A percentile compares a stretch with the other conserved stretches of the same genome.
phyloP scores from a whole-genome alignment of 768 basidiomycete species.

The Mycena leptocephala region DNA sequence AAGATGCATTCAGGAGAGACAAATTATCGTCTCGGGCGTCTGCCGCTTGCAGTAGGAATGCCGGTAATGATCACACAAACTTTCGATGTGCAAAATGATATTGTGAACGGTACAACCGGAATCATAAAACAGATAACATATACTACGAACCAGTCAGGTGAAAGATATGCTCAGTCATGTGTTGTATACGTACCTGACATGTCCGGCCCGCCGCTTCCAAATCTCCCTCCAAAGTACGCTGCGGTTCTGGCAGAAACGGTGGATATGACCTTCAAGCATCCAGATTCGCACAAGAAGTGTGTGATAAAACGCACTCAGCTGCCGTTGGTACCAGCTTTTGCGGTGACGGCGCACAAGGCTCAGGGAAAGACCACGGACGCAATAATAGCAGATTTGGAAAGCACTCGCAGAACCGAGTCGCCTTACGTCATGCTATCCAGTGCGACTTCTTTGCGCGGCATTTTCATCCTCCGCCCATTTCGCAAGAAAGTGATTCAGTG shows the following conservation, averaged over 20 bases:
- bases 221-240: slow-evolving; percentile 9
- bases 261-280: slow-evolving; percentile 9
- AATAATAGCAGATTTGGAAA: slow-evolving; percentile 4
- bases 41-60: slow-evolving; percentile 58
- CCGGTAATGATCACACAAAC: slow-evolving; percentile 57
- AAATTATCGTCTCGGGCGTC: no score
- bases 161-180: background rate
- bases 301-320: background rate
- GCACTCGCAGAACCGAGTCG: background rate
- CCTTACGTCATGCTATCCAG: slow-evolving; percentile 14
- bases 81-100: slow-evolving; percentile 53
- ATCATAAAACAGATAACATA: slow-evolving; percentile 7
- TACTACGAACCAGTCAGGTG: background rate
- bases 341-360: slow-evolving; percentile 16
- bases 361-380: slow-evolving; percentile 12
- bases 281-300: background rate
- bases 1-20: slow-evolving; percentile 45
- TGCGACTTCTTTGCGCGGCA: background rate
- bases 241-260: background rate
- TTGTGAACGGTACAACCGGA: slow-evolving; percentile 11
- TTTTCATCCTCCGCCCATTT: slow-evolving; percentile 12
- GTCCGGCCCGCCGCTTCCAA: background rate
- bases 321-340: slow-evolving; percentile 7
- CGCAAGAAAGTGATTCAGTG: slow-evolving; percentile 2
- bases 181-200: slow-evolving; percentile 16